Evolutionary conservation across 2,329 filamentous ascomycete species (phyloP), one percentile per base, ranked within the genome.

Genomic region (Pseudonectria foliicola): DNA sequence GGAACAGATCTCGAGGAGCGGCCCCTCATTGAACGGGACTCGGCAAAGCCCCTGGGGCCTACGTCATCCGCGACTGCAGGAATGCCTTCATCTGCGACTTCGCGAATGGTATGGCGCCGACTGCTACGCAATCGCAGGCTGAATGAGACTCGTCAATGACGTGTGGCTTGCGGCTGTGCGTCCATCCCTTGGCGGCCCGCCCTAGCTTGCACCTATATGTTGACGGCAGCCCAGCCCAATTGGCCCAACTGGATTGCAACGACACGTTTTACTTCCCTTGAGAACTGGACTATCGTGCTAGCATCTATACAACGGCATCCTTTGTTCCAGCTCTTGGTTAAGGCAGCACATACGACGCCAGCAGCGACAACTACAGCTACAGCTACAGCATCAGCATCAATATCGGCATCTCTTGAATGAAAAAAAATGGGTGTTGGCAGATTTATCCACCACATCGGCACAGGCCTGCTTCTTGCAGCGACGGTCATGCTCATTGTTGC

Each of bases 401-500:
- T 32, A 33, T 33, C 16, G 23, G 42, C 31, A 21, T 39, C 18
- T 35, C 35, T 25, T 27, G 11, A 45, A 33, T 34, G 31, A 30
- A 39, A 46, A 53, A 62, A 33, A 37, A 73, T 73, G 70, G 68
- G 65, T 35, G 43, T 65, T 43, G 68, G 66, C 37, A 62, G 61
- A 39, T 65, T 70, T 45, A 58, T 77, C 44, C 73, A 76, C 56
- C 68, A 77, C 52, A 56, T 78, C 35, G 76, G 75, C 55, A 71
- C 72, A 18, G 68, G 75, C 45, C 56, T 80, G 47, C 64, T 81
- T 31, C 65, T 81, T 37, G 59, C 62, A 25, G 64, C 75, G 28
- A 63, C 69, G 29, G 59, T 77, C 34, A 65, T 81, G 31, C 65
- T 81, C 37, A 56, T 80, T 39, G 62, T 81, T 43, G 71, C 72